Conservation (phyloP, 164 flowering plant species). For the Tinospora cordifolia region DNA sequence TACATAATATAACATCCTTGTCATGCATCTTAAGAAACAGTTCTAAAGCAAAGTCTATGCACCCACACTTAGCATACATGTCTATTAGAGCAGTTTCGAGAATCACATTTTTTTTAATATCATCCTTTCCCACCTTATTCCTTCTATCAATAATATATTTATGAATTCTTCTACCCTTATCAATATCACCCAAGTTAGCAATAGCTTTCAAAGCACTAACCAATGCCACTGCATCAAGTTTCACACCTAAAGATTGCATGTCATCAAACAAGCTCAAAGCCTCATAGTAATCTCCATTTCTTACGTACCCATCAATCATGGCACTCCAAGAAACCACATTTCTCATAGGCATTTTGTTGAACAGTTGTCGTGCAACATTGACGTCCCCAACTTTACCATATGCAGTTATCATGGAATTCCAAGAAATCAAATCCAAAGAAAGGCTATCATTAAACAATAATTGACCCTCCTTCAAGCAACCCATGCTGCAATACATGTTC, state of each 20-base stretch:
- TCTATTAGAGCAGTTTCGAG: constrained; percentile 18
- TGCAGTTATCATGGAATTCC: constrained; percentile 16
- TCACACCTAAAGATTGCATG: constrained; percentile 11
- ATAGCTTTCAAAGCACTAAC: constrained; percentile 18
- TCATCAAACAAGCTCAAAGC: constrained; percentile 12
- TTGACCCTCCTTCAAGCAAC: constrained; percentile 2
- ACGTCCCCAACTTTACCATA: constrained; percentile 16
- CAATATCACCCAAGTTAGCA: constrained; percentile 20
- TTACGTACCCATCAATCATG: constrained; percentile 17
- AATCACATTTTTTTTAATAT: constrained; percentile 11
- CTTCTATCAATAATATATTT: constrained; percentile 11
- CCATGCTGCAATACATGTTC: constrained; percentile 16
- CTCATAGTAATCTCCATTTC: constrained; percentile 7
- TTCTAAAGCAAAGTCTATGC: constrained; percentile 7
- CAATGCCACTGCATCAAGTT: constrained; percentile 8
- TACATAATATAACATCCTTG: constrained; percentile 15
- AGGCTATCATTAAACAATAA: constrained; percentile 10
- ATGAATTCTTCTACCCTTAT: constrained; percentile 18
- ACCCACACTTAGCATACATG: constrained; percentile 22
- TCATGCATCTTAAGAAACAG: constrained; percentile 7
- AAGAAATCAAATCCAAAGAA: constrained; percentile 14
- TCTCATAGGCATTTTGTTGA: constrained; percentile 15
- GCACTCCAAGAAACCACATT: constrained; percentile 22
- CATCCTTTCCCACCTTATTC: constrained; percentile 5
- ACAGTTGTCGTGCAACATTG: constrained; percentile 9